These are phyloP conservation scores for Pseudocercospora eumusae DNA, from an alignment of 2,329 filamentous ascomycete genomes.

Conservation along the genomic window DNA sequence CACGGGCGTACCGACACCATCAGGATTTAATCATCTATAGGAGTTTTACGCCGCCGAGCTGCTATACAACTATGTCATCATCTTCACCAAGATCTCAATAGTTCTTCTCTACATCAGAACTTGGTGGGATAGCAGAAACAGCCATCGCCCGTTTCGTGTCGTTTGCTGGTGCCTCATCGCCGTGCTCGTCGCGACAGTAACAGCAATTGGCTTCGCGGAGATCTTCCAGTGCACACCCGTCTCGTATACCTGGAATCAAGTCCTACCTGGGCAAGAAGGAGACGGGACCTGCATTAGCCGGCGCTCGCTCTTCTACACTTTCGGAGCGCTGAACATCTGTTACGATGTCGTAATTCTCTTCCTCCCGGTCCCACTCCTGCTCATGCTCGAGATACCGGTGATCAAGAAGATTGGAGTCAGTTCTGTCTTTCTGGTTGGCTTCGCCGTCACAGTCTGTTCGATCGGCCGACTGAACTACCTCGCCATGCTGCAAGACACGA, in stretches of 20 bases:
- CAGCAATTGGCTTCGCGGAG: slow-evolving; percentile 14
- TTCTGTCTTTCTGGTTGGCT: slow-evolving; percentile 14
- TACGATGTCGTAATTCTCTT: slow-evolving; percentile 16
- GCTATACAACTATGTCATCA: slow-evolving; percentile 13
- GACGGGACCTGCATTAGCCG: slow-evolving; percentile 12
- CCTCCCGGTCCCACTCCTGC: slow-evolving; percentile 14
- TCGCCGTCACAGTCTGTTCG: slow-evolving; percentile 15
- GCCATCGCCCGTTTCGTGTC: slow-evolving; percentile 7
- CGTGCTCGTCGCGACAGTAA: slow-evolving; percentile 14
- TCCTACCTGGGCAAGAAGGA: not conserved
- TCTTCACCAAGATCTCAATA: slow-evolving; percentile 17
- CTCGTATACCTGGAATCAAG: not conserved
- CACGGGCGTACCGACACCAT: not conserved
- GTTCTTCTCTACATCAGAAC: slow-evolving; percentile 17
- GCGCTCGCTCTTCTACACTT: slow-evolving; percentile 2
- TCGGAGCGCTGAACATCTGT: slow-evolving; percentile 15
- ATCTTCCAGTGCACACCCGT: slow-evolving; percentile 16
- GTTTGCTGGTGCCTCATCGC: slow-evolving; percentile 3
- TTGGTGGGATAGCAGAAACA: not conserved
- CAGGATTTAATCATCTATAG: not conserved
- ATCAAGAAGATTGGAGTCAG: slow-evolving; percentile 10
- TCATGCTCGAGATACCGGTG: not conserved
- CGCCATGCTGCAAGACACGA: slow-evolving; percentile 9
- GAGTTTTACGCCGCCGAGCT: slow-evolving; percentile 14
- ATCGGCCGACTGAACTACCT: slow-evolving; percentile 15